Base-by-base conservation (phyloP, 148 eudicot genomes). In the Amaranthus cruentus region DNA sequence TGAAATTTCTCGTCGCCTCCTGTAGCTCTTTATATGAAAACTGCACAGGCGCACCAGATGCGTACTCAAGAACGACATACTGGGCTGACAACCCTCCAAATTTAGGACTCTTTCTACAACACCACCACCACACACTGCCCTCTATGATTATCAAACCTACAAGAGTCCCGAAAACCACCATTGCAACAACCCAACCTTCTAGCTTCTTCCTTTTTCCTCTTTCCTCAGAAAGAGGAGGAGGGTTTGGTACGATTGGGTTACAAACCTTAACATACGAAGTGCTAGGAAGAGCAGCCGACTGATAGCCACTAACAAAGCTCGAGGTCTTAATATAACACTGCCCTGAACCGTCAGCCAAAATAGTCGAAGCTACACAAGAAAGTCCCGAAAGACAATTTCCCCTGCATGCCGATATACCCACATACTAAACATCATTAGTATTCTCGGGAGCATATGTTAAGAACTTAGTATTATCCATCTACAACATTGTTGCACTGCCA, bases 11-110 rank as follows among this genome's bases (percentile, higher is more conserved):
- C 0, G 97, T 88, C 43, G 91, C 87, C 6, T 78, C 80, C 4
- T 78, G 81, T 1, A 92, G 87, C 56, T 85, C 89, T 14, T 80
- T 85, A 69, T 82, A 92, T 0, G 91, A 74, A 80, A 90, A 90
- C 67, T 88, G 96, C 60, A 92, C 88, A 2, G 93, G 97, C 3
- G 90, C 84, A 49, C 91, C 91, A 6, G 97, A 92, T 9, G 97
- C 92, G 69, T 90, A 92, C 78, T 92, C 96, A 8, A 88, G 85
- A 15, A 92, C 87, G 0, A 88, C 88, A 56, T 90, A 88, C 44
- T 87, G 93, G 61, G 91, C 75, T 0, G 90, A 83, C 50, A 83
- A 71, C 10, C 69, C 81, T 9, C 85, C 86, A 57, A 87, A 82
- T 48, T 73, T 84, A n/a, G 84, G 84, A 70, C 77, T 87, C 15